phyloP scores from a whole-genome alignment of 1,284 basidiomycete species.

The Melampsora americana region DNA sequence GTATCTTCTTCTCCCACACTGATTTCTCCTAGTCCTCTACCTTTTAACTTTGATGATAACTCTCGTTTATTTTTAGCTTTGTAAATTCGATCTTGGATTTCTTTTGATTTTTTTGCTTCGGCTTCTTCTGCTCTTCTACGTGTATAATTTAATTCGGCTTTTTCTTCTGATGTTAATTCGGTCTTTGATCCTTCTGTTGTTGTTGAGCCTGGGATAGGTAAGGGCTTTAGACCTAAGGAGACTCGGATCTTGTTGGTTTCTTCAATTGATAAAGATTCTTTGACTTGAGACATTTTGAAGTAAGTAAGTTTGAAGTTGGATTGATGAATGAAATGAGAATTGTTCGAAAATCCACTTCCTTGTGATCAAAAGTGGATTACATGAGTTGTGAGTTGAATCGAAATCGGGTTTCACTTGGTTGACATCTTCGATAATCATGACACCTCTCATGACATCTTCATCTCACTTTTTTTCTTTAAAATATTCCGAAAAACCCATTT shows the following conservation, averaged over 20 bases:
- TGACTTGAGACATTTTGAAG: slow-evolving; percentile 44
- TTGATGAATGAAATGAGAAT: too few relatives aligned
- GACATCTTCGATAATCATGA: too few relatives aligned
- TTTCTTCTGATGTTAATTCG: slow-evolving; percentile 50
- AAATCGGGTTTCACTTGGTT: too few relatives aligned
- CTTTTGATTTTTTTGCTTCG: background rate
- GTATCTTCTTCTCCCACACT: slow-evolving; percentile 62
- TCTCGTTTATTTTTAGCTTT: slow-evolving; percentile 88
- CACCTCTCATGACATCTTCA: too few relatives aligned
- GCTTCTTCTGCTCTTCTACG: slow-evolving; percentile 67
- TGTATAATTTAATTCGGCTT: slow-evolving; percentile 79
- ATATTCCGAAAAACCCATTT: too few relatives aligned
- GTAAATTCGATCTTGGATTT: slow-evolving; percentile 43
- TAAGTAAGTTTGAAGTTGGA: too few relatives aligned
- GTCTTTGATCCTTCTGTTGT: slow-evolving; percentile 54
- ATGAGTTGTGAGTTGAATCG: too few relatives aligned
- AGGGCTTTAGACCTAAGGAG: slow-evolving; percentile 86
- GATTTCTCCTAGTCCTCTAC: slow-evolving; percentile 77
- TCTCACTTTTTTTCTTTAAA: too few relatives aligned
- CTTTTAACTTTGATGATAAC: slow-evolving; percentile 81
- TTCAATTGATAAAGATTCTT: slow-evolving; percentile 82
- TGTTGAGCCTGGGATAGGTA: slow-evolving; percentile 70
- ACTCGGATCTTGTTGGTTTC: slow-evolving; percentile 98
- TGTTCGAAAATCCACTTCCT: too few relatives aligned
- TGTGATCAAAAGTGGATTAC: too few relatives aligned